Evolutionary conservation across 345 rosid species (phyloP).

Genomic region (Clausena lansium): DNA sequence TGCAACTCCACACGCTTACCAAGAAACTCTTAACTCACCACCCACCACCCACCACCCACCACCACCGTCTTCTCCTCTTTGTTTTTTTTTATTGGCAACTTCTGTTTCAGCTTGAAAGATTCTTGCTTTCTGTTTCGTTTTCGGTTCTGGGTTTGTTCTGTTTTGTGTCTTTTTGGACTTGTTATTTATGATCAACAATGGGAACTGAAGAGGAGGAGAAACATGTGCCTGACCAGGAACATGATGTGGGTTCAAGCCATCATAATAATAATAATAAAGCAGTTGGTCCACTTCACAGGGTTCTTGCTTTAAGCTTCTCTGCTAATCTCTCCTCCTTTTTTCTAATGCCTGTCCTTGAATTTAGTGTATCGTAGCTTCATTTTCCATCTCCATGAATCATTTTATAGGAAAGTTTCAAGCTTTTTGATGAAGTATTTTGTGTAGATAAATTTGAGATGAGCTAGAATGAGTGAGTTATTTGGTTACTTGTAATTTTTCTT

Average conservation of each 20-base stretch:
- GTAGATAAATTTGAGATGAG: not conserved
- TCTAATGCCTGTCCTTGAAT: not conserved
- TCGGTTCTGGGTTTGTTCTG: constrained; percentile 9
- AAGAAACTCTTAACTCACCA: not conserved
- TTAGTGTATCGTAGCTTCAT: not conserved
- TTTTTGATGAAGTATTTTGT: not conserved
- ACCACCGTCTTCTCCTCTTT: not conserved
- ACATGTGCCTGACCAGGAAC: constrained; percentile 12
- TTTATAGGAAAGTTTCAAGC: not conserved
- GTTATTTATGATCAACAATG: constrained; percentile 22
- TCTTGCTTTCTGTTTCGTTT: not conserved
- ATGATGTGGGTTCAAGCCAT: constrained; percentile 20
- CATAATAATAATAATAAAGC: not conserved
- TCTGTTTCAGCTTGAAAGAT: not conserved
- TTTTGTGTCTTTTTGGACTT: not conserved
- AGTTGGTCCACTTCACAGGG: constrained; percentile 25
- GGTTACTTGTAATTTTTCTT: not conserved
- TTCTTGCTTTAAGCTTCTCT: not conserved
- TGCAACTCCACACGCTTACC: not conserved
- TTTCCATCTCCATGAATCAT: not conserved
- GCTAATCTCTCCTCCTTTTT: not conserved
- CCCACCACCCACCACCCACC: no score
- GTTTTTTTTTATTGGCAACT: not conserved
- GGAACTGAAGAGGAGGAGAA: constrained; percentile 29
- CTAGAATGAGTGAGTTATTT: not conserved